These are phyloP conservation scores for Mycena rebaudengoi DNA, from an alignment of 768 basidiomycete species.

Conservation along the genomic window DNA sequence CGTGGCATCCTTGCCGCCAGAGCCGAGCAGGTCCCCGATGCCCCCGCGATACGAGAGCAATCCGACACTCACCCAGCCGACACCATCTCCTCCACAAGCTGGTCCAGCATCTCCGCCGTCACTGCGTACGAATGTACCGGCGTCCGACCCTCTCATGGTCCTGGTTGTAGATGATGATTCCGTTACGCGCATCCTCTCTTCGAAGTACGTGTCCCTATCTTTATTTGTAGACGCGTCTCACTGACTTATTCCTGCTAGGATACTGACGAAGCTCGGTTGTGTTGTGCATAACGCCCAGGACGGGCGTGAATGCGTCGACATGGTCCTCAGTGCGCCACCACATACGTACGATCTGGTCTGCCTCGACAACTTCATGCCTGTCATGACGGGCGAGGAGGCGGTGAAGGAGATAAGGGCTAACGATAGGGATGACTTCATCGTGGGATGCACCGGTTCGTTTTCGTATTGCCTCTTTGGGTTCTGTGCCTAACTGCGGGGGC, in stretches of 20 bases:
- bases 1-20: background rate
- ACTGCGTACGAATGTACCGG: background rate
- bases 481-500: background rate
- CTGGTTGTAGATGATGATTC: conserved; percentile 47
- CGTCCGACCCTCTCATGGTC: conserved; percentile 29
- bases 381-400: conserved; percentile 44
- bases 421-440: conserved; percentile 45
- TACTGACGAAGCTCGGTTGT: conserved; percentile 47
- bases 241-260: conserved; percentile 21
- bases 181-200: conserved; percentile 39
- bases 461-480: background rate
- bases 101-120: conserved; percentile 10
- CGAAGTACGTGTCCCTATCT: conserved; percentile 8
- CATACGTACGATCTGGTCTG: conserved; percentile 43
- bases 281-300: conserved; percentile 46
- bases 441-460: conserved; percentile 30
- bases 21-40: background rate
- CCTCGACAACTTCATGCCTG: conserved; percentile 48
- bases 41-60: conserved; percentile 16
- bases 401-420: conserved; percentile 39
- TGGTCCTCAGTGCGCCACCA: conserved; percentile 35
- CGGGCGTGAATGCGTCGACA: conserved; percentile 45
- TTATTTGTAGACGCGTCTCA: background rate
- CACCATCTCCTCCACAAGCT: conserved; percentile 3
- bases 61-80: background rate